A percentile compares a stretch with the other conserved stretches of the same genome.
Conservation (phyloP, 1,284 basidiomycete species). For the Farysia itapuensis region DNA sequence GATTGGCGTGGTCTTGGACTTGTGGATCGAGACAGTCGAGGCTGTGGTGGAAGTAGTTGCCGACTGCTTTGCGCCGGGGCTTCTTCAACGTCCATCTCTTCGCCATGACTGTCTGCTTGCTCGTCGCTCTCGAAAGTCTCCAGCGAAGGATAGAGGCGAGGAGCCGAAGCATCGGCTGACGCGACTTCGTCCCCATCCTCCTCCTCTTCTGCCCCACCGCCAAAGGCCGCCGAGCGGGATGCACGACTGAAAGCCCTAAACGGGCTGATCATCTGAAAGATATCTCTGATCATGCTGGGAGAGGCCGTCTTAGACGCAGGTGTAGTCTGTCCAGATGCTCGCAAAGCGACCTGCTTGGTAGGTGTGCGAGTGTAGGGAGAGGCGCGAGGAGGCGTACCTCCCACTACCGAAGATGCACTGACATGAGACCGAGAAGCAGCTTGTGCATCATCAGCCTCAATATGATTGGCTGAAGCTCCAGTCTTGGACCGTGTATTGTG, state of each 20-base stretch:
- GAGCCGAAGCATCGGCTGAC: neutral
- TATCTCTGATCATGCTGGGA: constrained; percentile 34
- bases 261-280: constrained; percentile 38
- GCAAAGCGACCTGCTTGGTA: constrained; percentile 12
- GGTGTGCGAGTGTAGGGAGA: constrained; percentile 31
- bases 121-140: neutral
- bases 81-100: neutral
- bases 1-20: constrained; percentile 6
- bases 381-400: constrained; percentile 12
- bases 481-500: neutral
- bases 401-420: no score
- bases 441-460: neutral
- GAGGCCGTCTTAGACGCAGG: constrained; percentile 26
- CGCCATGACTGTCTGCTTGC: neutral
- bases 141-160: neutral
- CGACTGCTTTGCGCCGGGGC: neutral
- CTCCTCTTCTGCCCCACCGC: constrained; percentile 10
- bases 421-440: neutral
- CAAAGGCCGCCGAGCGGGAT: constrained; percentile 32
- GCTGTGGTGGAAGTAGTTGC: neutral
- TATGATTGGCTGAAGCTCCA: neutral
- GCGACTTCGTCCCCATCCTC: neutral
- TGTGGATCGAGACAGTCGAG: constrained; percentile 9
- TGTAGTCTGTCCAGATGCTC: constrained; percentile 13
- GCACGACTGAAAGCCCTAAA: constrained; percentile 24